These are phyloP conservation scores for Penicillium argentinense DNA, from an alignment of 495 filamentous ascomycete species.

Conservation along the genomic window DNA sequence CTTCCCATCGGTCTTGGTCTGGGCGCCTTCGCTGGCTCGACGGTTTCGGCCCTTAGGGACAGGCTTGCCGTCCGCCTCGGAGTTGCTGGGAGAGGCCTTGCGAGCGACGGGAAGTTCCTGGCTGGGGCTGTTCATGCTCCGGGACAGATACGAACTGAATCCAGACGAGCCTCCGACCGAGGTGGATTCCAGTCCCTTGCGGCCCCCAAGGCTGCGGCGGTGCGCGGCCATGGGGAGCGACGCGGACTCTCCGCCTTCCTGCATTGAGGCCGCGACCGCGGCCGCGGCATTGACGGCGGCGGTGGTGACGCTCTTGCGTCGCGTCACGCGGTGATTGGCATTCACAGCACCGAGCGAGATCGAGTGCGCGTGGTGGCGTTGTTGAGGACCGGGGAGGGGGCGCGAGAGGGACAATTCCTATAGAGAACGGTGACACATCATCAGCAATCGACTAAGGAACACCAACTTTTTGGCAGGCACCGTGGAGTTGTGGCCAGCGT, in stretches of 20 bases:
- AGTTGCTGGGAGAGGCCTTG: conserved; percentile 42
- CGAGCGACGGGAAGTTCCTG: conserved; percentile 52
- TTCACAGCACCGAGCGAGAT: conserved; percentile 78
- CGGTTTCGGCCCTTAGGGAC: conserved; percentile 69
- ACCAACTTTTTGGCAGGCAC: too few species aligned
- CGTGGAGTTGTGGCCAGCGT: too few species aligned
- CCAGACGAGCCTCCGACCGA: conserved; percentile 39
- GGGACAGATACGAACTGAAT: conserved; percentile 43
- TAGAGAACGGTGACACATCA: conserved; percentile 15
- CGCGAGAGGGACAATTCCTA: conserved; percentile 50
- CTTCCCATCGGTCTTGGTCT: conserved; percentile 74
- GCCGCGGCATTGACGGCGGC: conserved; percentile 73
- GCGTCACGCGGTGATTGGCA: conserved; percentile 79
- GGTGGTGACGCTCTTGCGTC: conserved; percentile 89
- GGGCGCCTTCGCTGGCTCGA: conserved; percentile 84
- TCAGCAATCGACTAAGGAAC: conserved; percentile 12
- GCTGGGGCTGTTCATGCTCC: conserved; percentile 54
- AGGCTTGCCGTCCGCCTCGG: conserved; percentile 52
- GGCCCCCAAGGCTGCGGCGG: conserved; percentile 47
- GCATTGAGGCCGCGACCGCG: conserved; percentile 71
- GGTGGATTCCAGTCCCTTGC: conserved; percentile 47
- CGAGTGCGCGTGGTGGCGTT: conserved; percentile 80
- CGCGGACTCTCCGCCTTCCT: conserved; percentile 53
- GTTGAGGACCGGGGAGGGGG: conserved; percentile 48
- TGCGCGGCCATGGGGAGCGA: conserved; percentile 39